Evolutionary conservation across 2,329 filamentous ascomycete species (phyloP).

Genomic region (Cladosporium phlei): DNA sequence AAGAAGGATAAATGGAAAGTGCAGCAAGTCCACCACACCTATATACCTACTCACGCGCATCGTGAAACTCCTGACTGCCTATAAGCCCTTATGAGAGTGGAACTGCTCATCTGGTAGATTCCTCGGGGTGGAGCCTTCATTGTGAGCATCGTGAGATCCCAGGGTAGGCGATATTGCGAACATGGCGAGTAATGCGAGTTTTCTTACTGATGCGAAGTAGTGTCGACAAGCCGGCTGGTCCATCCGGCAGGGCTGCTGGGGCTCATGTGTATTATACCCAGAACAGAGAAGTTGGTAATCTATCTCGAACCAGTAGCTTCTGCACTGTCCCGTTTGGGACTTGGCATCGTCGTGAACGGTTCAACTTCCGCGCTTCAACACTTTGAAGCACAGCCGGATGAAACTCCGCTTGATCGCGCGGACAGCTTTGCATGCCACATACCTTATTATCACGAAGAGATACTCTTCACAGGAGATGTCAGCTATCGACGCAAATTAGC

Average conservation of each 20-base stretch:
- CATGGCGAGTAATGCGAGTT: neutral
- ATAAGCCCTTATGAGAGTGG: neutral
- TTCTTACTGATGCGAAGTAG: neutral
- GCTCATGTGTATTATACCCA: neutral
- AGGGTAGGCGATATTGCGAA: neutral
- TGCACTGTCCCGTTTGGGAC: slow-evolving; percentile 1
- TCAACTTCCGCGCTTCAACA: too few relatives aligned
- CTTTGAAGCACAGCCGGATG: too few relatives aligned
- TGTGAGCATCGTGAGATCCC: too few relatives aligned
- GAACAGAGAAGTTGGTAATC: neutral
- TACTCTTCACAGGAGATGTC: too few relatives aligned
- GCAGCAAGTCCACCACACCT: neutral
- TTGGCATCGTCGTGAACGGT: too few relatives aligned
- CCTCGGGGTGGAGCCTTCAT: slow-evolving; percentile 2
- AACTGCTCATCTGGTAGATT: slow-evolving; percentile 2
- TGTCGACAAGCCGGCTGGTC: neutral
- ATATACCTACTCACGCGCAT: neutral
- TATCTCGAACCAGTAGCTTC: slow-evolving; percentile 4
- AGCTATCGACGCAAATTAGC: too few relatives aligned
- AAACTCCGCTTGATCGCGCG: too few relatives aligned
- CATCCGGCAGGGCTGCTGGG: too few relatives aligned
- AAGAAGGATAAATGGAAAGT: neutral
- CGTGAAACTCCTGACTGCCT: neutral
- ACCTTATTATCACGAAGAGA: too few relatives aligned
- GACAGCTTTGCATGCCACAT: too few relatives aligned